phyloP scores from a whole-genome alignment of 306 rosid species.

The Vigna unguiculata region DNA sequence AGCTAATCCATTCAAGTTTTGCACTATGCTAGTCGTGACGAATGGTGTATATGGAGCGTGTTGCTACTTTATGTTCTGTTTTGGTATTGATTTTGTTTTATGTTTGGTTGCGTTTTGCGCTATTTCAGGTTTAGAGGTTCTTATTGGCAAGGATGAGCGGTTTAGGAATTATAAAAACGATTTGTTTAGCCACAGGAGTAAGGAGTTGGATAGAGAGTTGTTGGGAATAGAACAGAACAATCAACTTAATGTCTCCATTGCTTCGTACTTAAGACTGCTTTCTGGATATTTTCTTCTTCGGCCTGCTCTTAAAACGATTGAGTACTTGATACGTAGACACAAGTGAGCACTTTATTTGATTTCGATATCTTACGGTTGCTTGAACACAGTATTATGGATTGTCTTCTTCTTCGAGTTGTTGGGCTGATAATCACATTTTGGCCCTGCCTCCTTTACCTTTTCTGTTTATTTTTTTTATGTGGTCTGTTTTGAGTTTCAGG shows the following conservation, averaged over 20 bases:
- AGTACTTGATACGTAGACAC: conserved; percentile 86
- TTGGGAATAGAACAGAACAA: conserved; percentile 70
- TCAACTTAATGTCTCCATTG: conserved; percentile 60
- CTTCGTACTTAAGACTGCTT: conserved; percentile 68
- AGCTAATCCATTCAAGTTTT: background rate
- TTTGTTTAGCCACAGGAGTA: conserved; percentile 71
- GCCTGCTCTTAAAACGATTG: conserved; percentile 76
- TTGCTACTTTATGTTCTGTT: background rate
- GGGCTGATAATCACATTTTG: background rate
- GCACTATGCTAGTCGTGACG: background rate
- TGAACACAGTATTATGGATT: background rate
- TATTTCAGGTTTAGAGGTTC: conserved; percentile 82
- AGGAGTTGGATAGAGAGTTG: conserved; percentile 83
- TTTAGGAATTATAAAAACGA: conserved; percentile 69
- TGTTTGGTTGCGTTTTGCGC: background rate
- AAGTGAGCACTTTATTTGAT: conserved; percentile 60
- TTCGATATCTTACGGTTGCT: background rate
- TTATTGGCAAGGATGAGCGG: conserved; percentile 64
- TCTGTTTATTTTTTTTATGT: background rate
- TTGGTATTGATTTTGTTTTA: background rate
- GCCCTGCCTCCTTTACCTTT: background rate
- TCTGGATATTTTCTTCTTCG: conserved; percentile 68
- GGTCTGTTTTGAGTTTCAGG: conserved; percentile 59
- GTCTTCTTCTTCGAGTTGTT: background rate
- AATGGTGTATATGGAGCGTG: background rate